A percentile compares a stretch with the other conserved stretches of the same genome.
Conservation (phyloP, 345 rosid genomes). For the Aquilaria yunnanensis region DNA sequence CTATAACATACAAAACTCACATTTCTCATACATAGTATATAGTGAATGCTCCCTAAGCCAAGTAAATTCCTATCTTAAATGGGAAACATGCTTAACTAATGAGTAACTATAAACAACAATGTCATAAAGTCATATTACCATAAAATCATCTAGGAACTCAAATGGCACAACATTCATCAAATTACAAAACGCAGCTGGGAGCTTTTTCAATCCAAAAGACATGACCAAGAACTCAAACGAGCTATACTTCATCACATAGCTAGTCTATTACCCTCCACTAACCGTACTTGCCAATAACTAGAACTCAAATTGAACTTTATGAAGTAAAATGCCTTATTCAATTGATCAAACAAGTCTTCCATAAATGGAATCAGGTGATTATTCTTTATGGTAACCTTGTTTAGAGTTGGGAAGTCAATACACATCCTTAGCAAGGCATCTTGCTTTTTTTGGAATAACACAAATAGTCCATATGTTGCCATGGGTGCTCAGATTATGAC, state of each 20-base stretch:
- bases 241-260: too few relatives aligned
- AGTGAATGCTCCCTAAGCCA: too few relatives aligned
- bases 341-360: neutral
- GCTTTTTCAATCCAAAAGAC: neutral
- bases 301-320: neutral
- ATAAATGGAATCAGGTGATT: neutral
- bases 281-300: neutral
- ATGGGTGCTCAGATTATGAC: too few relatives aligned
- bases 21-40: too few relatives aligned
- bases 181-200: neutral
- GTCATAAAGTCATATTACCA: neutral
- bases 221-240: slow-evolving; percentile 2
- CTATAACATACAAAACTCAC: too few relatives aligned
- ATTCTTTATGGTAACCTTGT: slow-evolving; percentile 6
- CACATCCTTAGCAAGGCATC: neutral
- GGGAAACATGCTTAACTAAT: too few relatives aligned
- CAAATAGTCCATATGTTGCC: too few relatives aligned
- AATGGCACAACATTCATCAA: neutral
- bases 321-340: neutral
- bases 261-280: neutral
- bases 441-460: too few relatives aligned
- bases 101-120: too few relatives aligned
- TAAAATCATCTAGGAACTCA: neutral
- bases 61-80: too few relatives aligned
- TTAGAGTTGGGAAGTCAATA: neutral